Conservation (phyloP, 768 basidiomycete species). For the Russula virescens region DNA sequence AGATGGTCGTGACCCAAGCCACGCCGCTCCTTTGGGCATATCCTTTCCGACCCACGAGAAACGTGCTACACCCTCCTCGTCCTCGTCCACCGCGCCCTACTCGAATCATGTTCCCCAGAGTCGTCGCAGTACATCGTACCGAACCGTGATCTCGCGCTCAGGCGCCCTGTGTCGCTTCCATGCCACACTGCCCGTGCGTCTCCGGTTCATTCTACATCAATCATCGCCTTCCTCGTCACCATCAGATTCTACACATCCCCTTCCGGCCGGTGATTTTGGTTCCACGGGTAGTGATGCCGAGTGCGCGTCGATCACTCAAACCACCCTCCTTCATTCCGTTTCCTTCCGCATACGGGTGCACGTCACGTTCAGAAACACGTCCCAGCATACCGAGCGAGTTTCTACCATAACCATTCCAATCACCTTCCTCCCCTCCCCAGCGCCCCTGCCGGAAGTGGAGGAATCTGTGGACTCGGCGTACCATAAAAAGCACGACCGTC, state of each 20-base stretch:
- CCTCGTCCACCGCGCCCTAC: constrained; percentile 27
- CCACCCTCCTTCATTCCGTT: constrained; percentile 78
- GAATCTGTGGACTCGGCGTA: constrained; percentile 67
- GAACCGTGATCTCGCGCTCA: constrained; percentile 66
- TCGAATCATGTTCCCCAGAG: constrained; percentile 30
- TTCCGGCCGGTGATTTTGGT: constrained; percentile 40
- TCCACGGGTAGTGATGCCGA: constrained; percentile 54
- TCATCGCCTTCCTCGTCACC: constrained; percentile 46
- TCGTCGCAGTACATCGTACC: constrained; percentile 26
- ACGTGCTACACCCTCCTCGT: constrained; percentile 20
- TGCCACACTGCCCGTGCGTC: constrained; percentile 59
- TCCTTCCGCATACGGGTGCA: constrained; percentile 70
- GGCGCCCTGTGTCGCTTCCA: constrained; percentile 93
- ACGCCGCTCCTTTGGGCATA: constrained; percentile 30
- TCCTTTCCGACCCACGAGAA: constrained; percentile 26
- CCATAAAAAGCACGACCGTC: constrained; percentile 82
- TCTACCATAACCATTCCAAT: constrained; percentile 64
- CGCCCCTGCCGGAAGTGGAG: constrained; percentile 77
- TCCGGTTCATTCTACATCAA: constrained; percentile 78
- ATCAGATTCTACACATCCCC: constrained; percentile 39
- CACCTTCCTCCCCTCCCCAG: constrained; percentile 64
- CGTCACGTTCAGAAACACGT: constrained; percentile 70
- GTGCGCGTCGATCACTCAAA: constrained; percentile 72
- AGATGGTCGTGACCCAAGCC: constrained; percentile 38
- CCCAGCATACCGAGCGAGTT: constrained; percentile 60